Percentiles rank a stretch among this genome's conserved stretches.
Conservation (phyloP, 331 rosid genomes). For the Prunus yedoensis region DNA sequence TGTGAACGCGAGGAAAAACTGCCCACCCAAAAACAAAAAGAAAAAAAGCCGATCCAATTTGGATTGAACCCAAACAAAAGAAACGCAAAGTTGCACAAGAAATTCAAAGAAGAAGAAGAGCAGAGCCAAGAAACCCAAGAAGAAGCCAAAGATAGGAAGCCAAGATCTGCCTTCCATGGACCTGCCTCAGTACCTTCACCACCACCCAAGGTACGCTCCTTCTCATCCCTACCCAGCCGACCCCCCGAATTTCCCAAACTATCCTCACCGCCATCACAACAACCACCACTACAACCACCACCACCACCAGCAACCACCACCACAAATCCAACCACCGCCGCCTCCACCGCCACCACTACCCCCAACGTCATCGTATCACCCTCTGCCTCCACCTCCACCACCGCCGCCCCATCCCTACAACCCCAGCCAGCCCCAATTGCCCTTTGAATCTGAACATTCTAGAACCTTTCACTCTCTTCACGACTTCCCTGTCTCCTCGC, state of each 20-base stretch:
- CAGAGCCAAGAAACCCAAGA: background rate
- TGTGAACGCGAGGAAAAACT: background rate
- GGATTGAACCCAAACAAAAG: background rate
- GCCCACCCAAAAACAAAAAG: background rate
- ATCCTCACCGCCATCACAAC: conserved; percentile 34
- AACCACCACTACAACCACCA: conserved; percentile 11
- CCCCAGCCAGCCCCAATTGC: conserved; percentile 35
- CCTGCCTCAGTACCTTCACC: conserved; percentile 28
- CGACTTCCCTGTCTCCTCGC: conserved; percentile 25
- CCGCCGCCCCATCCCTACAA: conserved; percentile 34
- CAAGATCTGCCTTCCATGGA: conserved; percentile 35
- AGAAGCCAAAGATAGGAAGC: background rate
- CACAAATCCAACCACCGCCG: conserved; percentile 14
- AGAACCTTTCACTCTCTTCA: conserved; percentile 20
- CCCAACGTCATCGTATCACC: conserved; percentile 3
- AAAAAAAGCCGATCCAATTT: background rate
- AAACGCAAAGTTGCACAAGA: background rate
- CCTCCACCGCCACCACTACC: conserved; percentile 19
- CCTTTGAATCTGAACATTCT: conserved; percentile 35
- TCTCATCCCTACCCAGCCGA: conserved; percentile 22
- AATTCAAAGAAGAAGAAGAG: background rate
- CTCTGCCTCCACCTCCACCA: conserved; percentile 32
- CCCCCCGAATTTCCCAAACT: conserved; percentile 23
- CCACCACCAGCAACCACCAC: background rate
- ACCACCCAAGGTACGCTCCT: conserved; percentile 48